A percentile compares a stretch with the other conserved stretches of the same genome.
These are phyloP conservation scores for Knufia petricola DNA, from an alignment of 2,329 filamentous ascomycete species.

Conservation along the genomic window DNA sequence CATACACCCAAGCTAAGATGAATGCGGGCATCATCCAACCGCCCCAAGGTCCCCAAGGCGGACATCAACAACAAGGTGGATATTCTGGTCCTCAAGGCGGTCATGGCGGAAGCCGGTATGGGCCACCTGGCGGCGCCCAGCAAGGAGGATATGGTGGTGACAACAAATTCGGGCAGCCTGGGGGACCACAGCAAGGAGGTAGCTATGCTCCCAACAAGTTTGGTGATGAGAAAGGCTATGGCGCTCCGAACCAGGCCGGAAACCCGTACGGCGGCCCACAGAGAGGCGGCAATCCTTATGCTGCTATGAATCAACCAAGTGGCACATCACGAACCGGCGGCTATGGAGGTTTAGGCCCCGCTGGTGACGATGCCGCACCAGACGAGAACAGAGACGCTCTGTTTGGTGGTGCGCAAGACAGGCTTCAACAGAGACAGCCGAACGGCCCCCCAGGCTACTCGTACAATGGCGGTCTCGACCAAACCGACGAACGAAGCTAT, in stretches of 20 bases:
- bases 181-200: conserved; percentile 15
- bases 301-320: conserved; percentile 24
- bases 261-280: conserved; percentile 40
- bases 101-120: conserved; percentile 23
- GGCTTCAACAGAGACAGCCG: conserved; percentile 33
- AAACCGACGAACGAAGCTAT: conserved; percentile 30
- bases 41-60: conserved; percentile 16
- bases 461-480: conserved; percentile 25
- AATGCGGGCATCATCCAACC: conserved; percentile 32
- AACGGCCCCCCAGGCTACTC: conserved; percentile 27
- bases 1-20: conserved; percentile 45
- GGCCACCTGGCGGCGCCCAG: conserved; percentile 12
- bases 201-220: conserved; percentile 35
- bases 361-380: conserved; percentile 40
- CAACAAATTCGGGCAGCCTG: conserved; percentile 5
- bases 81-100: conserved; percentile 14
- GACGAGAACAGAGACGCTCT: conserved; percentile 49
- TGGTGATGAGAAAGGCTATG: conserved; percentile 41
- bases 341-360: conserved; percentile 47
- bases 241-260: conserved; percentile 29
- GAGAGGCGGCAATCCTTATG: conserved; percentile 31
- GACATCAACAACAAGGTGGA: conserved; percentile 8
- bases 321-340: conserved; percentile 42
- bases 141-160: conserved; percentile 24
- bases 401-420: conserved; percentile 47